These are phyloP conservation scores for Coemansia sp. DNA, from an alignment of 192 early-diverging fungal species.

Conservation along the genomic window DNA sequence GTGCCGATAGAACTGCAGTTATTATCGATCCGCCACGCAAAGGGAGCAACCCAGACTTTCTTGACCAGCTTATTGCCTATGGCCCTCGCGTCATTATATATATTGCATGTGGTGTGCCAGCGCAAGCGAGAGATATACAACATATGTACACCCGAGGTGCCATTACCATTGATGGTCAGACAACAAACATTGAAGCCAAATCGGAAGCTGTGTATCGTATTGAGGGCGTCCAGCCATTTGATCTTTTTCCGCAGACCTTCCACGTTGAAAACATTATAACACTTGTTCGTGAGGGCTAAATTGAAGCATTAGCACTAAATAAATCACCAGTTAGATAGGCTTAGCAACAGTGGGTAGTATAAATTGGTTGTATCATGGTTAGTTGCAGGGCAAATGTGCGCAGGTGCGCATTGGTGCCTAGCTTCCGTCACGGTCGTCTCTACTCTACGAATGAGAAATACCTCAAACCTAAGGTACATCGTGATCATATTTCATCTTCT, in stretches of 20 bases:
- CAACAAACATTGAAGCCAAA: slow-evolving; percentile 16
- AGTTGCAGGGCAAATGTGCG: no score
- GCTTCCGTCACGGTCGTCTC: no score
- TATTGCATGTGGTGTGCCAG: slow-evolving; percentile 66
- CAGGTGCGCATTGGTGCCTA: no score
- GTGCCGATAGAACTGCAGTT: slow-evolving; percentile 57
- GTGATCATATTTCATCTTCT: no score
- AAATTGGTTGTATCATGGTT: not conserved
- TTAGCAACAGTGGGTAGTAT: not conserved
- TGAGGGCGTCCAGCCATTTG: slow-evolving; percentile 62
- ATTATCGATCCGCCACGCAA: slow-evolving; percentile 73
- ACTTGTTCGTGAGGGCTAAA: slow-evolving; percentile 54
- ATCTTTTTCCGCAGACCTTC: slow-evolving; percentile 72
- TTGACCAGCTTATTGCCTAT: slow-evolving; percentile 66
- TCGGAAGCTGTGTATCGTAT: slow-evolving; percentile 59
- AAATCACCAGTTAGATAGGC: no score
- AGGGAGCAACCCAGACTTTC: slow-evolving; percentile 63
- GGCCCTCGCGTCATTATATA: slow-evolving; percentile 69
- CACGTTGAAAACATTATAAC: slow-evolving; percentile 68
- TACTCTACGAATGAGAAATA: no score
- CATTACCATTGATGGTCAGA: slow-evolving; percentile 24
- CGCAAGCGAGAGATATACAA: slow-evolving; percentile 61
- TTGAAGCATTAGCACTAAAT: not conserved
- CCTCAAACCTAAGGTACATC: no score
- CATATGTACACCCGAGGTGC: slow-evolving; percentile 54